Percentiles rank a stretch among this genome's conserved stretches.
These are phyloP conservation scores for Phytopythium vexans DNA, from an alignment of 352 stramenopile species.

Conservation along the genomic window DNA sequence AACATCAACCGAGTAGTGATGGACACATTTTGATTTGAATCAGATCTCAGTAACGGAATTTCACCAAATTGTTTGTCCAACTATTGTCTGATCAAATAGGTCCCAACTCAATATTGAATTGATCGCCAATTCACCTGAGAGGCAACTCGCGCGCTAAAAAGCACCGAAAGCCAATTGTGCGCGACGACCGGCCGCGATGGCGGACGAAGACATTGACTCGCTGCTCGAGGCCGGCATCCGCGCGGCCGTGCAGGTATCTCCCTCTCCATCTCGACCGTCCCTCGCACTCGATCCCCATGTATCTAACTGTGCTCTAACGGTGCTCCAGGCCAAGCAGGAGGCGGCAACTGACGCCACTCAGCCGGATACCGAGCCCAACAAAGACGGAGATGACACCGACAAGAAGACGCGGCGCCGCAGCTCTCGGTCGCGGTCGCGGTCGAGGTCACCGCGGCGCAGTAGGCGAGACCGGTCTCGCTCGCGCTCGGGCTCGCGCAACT, in stretches of 20 bases:
- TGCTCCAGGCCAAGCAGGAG: conserved; percentile 20
- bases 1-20: too few relatives aligned
- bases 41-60: too few relatives aligned
- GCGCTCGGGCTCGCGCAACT: too few relatives aligned
- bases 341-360: too few relatives aligned
- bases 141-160: not conserved
- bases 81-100: too few relatives aligned
- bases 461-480: conserved; percentile 37
- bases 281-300: too few relatives aligned
- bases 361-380: too few relatives aligned
- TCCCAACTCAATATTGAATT: too few relatives aligned
- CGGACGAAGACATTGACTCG: conserved; percentile 80
- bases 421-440: conserved; percentile 40
- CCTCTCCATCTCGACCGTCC: too few relatives aligned
- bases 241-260: conserved; percentile 39
- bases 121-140: not conserved
- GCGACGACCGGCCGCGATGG: conserved; percentile 23
- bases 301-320: too few relatives aligned
- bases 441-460: conserved; percentile 31
- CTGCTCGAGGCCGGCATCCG: conserved; percentile 76
- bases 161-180: not conserved
- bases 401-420: conserved; percentile 14
- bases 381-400: not conserved
- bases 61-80: not conserved
- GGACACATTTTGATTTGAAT: not conserved